These are phyloP conservation scores for Wallemia mellicola DNA, from an alignment of 1,284 basidiomycete genomes.

Conservation along the genomic window DNA sequence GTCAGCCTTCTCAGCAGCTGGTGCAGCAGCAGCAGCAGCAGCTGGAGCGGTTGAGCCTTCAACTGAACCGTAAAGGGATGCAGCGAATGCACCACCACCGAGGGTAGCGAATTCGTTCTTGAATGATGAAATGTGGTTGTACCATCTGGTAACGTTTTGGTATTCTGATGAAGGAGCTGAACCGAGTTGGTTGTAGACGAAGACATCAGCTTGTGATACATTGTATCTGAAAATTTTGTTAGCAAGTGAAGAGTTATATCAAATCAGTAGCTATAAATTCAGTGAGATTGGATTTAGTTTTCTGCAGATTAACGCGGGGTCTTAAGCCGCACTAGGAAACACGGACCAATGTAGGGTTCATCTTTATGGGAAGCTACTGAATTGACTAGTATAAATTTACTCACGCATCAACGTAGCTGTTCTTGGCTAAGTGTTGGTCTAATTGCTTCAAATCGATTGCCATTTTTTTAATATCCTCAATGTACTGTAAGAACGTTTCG, in stretches of 20 bases:
- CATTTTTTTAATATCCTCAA: neutral
- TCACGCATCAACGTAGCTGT: conserved; percentile 79
- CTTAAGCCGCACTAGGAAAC: conserved; percentile 92
- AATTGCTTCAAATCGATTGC: conserved; percentile 24
- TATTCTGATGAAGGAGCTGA: conserved; percentile 32
- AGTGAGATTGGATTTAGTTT: conserved; percentile 49
- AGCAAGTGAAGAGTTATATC: conserved; percentile 6
- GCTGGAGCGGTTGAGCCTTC: conserved; percentile 16
- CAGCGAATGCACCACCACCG: conserved; percentile 54
- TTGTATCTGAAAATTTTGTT: conserved; percentile 32
- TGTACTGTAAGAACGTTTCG: too few species aligned
- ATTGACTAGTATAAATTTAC: conserved; percentile 13
- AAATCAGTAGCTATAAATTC: conserved; percentile 19
- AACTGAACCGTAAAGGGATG: conserved; percentile 30
- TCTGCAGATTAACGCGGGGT: conserved; percentile 72
- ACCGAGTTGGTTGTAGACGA: conserved; percentile 52
- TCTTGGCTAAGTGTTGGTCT: conserved; percentile 49
- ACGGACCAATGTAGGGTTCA: conserved; percentile 87
- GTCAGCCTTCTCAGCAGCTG: conserved; percentile 32
- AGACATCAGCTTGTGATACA: conserved; percentile 86
- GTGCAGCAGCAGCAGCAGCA: conserved; percentile 21
- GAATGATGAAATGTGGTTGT: conserved; percentile 72
- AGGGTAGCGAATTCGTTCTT: conserved; percentile 41
- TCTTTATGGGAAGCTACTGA: conserved; percentile 20
- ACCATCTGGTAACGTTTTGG: conserved; percentile 74